These are phyloP conservation scores for Schoenoplectus tabernaemontani DNA, from an alignment of 202 grass and related monocot genomes.

Conservation along the genomic window DNA sequence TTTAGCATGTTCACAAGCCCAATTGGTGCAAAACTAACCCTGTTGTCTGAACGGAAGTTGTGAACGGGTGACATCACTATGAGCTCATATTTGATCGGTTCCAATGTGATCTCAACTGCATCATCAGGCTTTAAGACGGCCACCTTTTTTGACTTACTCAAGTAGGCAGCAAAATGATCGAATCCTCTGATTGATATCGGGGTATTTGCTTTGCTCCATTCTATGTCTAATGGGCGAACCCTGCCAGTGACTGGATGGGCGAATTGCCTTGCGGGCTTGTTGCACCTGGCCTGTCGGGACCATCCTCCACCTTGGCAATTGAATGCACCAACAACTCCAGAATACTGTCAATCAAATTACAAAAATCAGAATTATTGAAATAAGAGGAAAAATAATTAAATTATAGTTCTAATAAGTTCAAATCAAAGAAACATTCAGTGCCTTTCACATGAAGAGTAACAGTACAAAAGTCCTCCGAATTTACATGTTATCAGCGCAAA, in stretches of 20 bases:
- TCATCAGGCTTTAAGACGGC: neutral
- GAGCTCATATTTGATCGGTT: slow-evolving; percentile 44
- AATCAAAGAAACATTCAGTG: neutral
- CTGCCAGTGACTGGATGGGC: slow-evolving; percentile 17
- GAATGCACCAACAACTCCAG: slow-evolving; percentile 53
- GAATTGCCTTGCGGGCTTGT: slow-evolving; percentile 29
- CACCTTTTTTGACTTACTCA: slow-evolving; percentile 26
- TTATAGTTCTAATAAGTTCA: neutral
- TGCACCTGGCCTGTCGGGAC: slow-evolving; percentile 21
- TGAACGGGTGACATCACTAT: slow-evolving; percentile 34
- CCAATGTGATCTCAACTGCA: slow-evolving; percentile 39
- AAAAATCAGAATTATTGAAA: neutral
- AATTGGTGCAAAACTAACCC: slow-evolving; percentile 16
- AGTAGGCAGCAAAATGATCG: slow-evolving; percentile 23
- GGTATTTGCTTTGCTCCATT: slow-evolving; percentile 40
- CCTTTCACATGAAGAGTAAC: neutral
- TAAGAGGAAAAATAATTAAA: neutral
- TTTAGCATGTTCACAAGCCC: slow-evolving; percentile 51
- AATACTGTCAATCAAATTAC: slow-evolving; percentile 31
- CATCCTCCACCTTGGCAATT: slow-evolving; percentile 75
- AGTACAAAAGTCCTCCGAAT: neutral
- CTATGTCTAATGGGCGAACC: slow-evolving; percentile 25
- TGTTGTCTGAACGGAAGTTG: neutral
- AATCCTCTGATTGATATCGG: slow-evolving; percentile 9
- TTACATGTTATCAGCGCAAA: neutral